Conservation (phyloP, 192 early-diverging fungal species). For the Coemansia sp. region DNA sequence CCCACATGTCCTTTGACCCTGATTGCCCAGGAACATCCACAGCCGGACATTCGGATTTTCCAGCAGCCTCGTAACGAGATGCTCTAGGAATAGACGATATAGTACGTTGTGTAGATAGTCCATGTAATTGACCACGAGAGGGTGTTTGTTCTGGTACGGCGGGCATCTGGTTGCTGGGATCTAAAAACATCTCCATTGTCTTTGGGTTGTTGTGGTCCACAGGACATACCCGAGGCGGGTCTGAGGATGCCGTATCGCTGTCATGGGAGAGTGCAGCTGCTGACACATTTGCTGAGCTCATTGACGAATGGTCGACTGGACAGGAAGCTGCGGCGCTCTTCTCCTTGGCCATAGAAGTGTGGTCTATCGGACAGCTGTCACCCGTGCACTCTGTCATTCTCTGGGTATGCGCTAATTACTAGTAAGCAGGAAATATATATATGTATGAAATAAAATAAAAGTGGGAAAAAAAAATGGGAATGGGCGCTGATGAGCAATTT, state of each 20-base stretch:
- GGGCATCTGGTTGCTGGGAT: constrained; percentile 66
- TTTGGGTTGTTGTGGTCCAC: constrained; percentile 54
- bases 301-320: constrained; percentile 35
- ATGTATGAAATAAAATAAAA: background rate
- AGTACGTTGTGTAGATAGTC: constrained; percentile 63
- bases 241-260: background rate
- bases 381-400: constrained; percentile 4
- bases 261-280: background rate
- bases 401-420: too few relatives aligned
- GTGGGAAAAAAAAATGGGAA: background rate
- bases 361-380: constrained; percentile 19
- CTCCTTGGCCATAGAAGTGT: background rate
- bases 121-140: constrained; percentile 32
- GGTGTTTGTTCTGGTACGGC: constrained; percentile 51
- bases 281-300: background rate
- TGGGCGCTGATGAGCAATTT: background rate
- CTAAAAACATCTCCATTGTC: constrained; percentile 38
- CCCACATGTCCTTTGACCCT: constrained; percentile 55
- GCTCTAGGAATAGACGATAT: constrained; percentile 74
- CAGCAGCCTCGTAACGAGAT: constrained; percentile 51
- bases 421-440: too few relatives aligned
- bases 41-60: constrained; percentile 28
- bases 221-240: too few relatives aligned
- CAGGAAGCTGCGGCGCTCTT: constrained; percentile 12
- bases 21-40: too few relatives aligned